These are phyloP conservation scores for Myotisia sp. DNA, from an alignment of 2,329 filamentous ascomycete species.

Conservation along the genomic window DNA sequence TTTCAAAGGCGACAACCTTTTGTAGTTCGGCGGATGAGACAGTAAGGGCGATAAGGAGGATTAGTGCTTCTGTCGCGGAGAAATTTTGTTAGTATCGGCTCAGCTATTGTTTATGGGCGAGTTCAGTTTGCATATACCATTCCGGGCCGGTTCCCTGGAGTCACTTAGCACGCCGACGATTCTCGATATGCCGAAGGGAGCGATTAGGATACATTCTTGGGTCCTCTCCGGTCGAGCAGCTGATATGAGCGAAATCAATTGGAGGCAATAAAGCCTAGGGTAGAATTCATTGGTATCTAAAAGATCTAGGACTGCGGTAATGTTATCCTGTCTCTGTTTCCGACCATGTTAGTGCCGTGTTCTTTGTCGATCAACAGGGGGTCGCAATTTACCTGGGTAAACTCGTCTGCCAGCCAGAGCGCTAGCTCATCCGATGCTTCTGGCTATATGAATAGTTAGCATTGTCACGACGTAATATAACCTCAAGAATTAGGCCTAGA, in stretches of 20 bases:
- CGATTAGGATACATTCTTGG: conserved; percentile 84
- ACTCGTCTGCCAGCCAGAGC: conserved; percentile 92
- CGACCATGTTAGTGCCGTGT: conserved; percentile 22
- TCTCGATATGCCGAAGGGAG: conserved; percentile 74
- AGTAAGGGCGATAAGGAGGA: conserved; percentile 78
- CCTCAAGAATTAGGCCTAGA: conserved; percentile 2
- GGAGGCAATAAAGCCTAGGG: conserved; percentile 76
- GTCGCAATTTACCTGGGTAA: conserved; percentile 56
- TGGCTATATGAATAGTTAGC: conserved; percentile 40
- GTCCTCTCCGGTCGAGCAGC: conserved; percentile 77
- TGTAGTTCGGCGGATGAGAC: conserved; percentile 77
- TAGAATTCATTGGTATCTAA: conserved; percentile 81
- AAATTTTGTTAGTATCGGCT: not conserved
- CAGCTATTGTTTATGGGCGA: not conserved
- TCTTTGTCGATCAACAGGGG: not conserved
- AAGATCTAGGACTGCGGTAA: conserved; percentile 76
- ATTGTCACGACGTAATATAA: no score
- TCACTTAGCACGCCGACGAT: conserved; percentile 77
- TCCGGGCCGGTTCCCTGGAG: conserved; percentile 68
- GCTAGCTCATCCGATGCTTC: conserved; percentile 94
- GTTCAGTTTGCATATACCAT: conserved; percentile 34
- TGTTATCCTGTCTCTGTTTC: conserved; percentile 75
- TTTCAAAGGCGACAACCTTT: conserved; percentile 90
- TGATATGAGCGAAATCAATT: conserved; percentile 75
- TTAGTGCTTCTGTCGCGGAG: conserved; percentile 49